Conservation (phyloP, 1,284 basidiomycete genomes). For the Trametes sp. region DNA sequence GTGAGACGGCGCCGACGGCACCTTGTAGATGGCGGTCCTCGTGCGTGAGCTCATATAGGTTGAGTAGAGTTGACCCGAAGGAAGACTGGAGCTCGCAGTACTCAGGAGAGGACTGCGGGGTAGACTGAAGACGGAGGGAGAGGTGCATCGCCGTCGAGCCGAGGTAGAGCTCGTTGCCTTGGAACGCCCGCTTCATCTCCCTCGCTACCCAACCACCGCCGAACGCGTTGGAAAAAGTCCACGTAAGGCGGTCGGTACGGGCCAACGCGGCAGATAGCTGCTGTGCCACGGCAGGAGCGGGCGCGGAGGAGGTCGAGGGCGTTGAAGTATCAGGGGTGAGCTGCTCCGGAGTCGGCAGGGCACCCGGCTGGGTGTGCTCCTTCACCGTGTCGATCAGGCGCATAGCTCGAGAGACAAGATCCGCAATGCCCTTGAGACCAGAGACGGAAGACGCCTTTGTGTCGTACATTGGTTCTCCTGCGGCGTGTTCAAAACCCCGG, state of each 20-base stretch:
- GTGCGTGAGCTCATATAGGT: slow-evolving; percentile 5
- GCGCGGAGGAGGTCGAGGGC: not conserved
- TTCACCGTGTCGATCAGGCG: not conserved
- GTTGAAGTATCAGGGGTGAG: not conserved
- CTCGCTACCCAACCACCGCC: not conserved
- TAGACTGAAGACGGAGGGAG: not conserved
- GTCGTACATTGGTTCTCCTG: not conserved
- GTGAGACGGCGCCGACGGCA: slow-evolving; percentile 1
- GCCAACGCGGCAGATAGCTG: not conserved
- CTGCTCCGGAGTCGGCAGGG: no score
- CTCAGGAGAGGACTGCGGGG: not conserved
- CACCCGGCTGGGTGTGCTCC: not conserved
- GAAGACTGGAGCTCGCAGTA: slow-evolving; percentile 2
- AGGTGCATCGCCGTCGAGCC: not conserved
- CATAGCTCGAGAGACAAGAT: not conserved
- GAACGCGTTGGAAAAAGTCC: not conserved
- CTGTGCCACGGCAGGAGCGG: not conserved
- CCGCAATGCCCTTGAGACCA: not conserved
- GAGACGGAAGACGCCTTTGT: not conserved
- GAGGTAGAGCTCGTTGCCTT: slow-evolving; percentile 9
- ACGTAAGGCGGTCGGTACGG: not conserved
- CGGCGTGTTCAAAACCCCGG: not conserved
- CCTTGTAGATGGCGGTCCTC: not conserved
- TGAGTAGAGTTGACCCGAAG: slow-evolving; percentile 3
- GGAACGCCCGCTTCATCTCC: slow-evolving; percentile 3